Conservation (phyloP, 352 stramenopile species). For the Blastocystis hominis region DNA sequence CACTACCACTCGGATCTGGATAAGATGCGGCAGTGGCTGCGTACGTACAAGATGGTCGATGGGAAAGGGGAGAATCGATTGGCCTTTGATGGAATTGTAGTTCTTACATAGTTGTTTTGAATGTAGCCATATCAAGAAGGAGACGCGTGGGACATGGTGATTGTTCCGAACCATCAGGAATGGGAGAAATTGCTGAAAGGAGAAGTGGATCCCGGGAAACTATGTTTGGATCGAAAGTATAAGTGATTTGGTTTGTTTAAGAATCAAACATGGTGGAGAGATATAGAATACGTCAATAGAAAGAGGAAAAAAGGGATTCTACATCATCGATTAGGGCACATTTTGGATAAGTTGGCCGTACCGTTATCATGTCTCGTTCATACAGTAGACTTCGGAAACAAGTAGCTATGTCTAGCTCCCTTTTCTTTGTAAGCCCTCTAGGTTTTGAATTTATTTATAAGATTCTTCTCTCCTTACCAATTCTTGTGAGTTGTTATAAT, state of each 20-base stretch:
- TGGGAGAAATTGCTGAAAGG: conserved; percentile 44
- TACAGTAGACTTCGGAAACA: not conserved
- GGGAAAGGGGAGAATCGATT: conserved; percentile 86
- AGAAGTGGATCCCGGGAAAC: not conserved
- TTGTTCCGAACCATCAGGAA: conserved; percentile 40
- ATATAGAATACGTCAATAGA: not conserved
- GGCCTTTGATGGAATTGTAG: conserved; percentile 69
- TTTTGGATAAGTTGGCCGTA: not conserved
- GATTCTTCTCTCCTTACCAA: conserved; percentile 15
- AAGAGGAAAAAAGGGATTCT: not conserved
- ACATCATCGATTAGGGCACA: not conserved
- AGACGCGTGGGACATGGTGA: conserved; percentile 51
- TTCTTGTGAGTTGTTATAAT: not conserved
- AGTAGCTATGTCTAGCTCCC: not conserved
- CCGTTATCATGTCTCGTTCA: not conserved
- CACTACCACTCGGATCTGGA: conserved; percentile 41
- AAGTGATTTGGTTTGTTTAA: conserved; percentile 7
- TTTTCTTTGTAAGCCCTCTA: not conserved
- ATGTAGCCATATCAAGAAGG: conserved; percentile 39
- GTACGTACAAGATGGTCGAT: conserved; percentile 94
- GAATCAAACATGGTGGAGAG: not conserved
- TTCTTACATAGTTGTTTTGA: not conserved
- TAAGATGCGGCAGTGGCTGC: conserved; percentile 77
- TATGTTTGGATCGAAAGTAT: conserved; percentile 27
- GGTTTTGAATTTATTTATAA: not conserved